Evolutionary conservation across 805 yeast species (phyloP).

Genomic region (Zygoascus flipseniorum): DNA sequence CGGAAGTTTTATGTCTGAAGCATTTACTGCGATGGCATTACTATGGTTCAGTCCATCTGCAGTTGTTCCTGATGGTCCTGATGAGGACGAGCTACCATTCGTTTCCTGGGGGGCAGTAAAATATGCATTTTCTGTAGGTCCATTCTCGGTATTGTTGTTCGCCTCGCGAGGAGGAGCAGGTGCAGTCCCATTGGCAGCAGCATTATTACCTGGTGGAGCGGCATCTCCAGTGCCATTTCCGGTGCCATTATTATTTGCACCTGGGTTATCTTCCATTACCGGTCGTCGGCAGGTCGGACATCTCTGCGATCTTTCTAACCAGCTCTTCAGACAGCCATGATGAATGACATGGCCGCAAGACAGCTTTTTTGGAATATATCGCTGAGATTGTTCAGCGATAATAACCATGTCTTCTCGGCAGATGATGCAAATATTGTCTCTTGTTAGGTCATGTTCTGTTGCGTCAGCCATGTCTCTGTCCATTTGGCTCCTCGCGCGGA

Average conservation of each 20-base stretch:
- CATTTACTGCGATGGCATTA: neutral
- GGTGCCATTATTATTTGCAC: neutral
- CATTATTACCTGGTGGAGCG: neutral
- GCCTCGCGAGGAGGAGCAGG: neutral
- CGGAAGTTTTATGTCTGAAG: neutral
- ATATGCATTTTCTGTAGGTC: neutral
- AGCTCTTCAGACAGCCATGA: slow-evolving; percentile 78
- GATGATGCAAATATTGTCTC: slow-evolving; percentile 66
- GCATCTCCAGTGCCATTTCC: slow-evolving; percentile 2
- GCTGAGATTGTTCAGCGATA: slow-evolving; percentile 28
- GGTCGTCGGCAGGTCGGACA: slow-evolving; percentile 82
- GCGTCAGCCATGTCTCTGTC: slow-evolving; percentile 60
- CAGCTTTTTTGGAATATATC: slow-evolving; percentile 63
- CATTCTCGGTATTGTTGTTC: neutral
- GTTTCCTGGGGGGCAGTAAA: neutral
- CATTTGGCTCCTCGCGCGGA: slow-evolving; percentile 44
- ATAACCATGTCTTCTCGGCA: slow-evolving; percentile 84
- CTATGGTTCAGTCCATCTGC: neutral
- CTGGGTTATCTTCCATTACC: slow-evolving; percentile 5
- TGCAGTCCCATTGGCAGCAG: neutral
- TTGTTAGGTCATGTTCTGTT: slow-evolving; percentile 47
- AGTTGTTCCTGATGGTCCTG: neutral
- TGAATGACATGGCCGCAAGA: slow-evolving; percentile 85
- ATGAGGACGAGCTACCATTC: neutral
- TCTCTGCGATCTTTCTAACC: slow-evolving; percentile 87